A percentile compares a stretch with the other conserved stretches of the same genome.
These are phyloP conservation scores for Suhomyces choctaworum DNA, from an alignment of 1,139 yeast species.

Conservation along the genomic window DNA sequence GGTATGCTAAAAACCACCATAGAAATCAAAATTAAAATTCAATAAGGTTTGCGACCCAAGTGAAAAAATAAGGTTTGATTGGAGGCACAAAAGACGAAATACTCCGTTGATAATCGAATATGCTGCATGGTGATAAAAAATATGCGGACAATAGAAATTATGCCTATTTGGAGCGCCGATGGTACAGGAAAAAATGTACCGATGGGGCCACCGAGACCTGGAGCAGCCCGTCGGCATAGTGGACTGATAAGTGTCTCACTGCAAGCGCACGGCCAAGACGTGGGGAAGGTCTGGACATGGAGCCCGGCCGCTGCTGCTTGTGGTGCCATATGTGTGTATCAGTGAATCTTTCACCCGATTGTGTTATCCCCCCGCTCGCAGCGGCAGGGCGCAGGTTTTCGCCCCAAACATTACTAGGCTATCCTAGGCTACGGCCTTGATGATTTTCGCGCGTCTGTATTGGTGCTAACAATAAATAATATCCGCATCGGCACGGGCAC, in stretches of 20 bases:
- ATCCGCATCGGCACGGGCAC: conserved; percentile 5
- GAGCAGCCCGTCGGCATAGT: no score
- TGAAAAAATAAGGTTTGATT: conserved; percentile 2
- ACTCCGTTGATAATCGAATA: conserved; percentile 4
- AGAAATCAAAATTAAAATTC: conserved; percentile 7
- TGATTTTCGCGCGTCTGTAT: not conserved
- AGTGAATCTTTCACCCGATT: no score
- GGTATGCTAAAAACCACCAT: conserved; percentile 4
- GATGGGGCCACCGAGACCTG: conserved; percentile 8
- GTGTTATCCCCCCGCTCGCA: no score
- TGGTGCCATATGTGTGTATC: no score
- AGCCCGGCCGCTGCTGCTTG: no score
- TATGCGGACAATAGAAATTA: conserved; percentile 5
- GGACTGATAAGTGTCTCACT: no score
- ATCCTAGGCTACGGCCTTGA: conserved; percentile 8
- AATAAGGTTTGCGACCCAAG: conserved; percentile 1
- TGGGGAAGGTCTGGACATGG: no score
- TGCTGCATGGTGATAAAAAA: conserved; percentile 7
- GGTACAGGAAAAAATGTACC: conserved; percentile 2
- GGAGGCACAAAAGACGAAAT: conserved; percentile 5
- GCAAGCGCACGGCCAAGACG: no score
- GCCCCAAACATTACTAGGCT: no score
- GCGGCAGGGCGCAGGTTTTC: no score
- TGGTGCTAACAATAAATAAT: not conserved
- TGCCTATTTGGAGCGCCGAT: conserved; percentile 3